Conservation (phyloP, 1,139 yeast genomes). For the Saccharomyces hybrid region DNA sequence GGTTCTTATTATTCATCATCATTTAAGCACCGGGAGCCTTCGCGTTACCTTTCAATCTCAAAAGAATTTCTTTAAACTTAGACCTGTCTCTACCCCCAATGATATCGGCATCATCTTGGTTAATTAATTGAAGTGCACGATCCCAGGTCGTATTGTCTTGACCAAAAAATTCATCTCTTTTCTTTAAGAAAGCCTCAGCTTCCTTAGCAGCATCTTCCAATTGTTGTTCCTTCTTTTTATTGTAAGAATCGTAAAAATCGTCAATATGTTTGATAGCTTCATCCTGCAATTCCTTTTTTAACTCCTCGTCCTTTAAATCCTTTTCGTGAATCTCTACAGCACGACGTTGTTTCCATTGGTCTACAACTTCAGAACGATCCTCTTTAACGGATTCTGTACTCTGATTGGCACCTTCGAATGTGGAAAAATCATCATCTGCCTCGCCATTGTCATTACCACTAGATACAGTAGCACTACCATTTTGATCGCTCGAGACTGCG, state of each 20-base stretch:
- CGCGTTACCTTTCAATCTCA: constrained; percentile 58
- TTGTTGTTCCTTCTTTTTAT: constrained; percentile 70
- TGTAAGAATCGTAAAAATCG: constrained; percentile 90
- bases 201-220: constrained; percentile 56
- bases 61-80: constrained; percentile 59
- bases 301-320: constrained; percentile 63
- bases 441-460: constrained; percentile 21
- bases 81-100: constrained; percentile 56
- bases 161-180: constrained; percentile 69
- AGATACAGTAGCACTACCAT: constrained; percentile 10
- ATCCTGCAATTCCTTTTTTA: constrained; percentile 58
- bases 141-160: constrained; percentile 80
- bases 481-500: constrained; percentile 1
- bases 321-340: constrained; percentile 74
- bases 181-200: constrained; percentile 63
- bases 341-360: constrained; percentile 81
- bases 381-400: constrained; percentile 2
- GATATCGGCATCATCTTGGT: constrained; percentile 35
- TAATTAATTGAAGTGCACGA: constrained; percentile 52
- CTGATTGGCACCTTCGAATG: constrained; percentile 15
- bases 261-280: constrained; percentile 86
- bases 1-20: not conserved
- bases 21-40: constrained; percentile 63
- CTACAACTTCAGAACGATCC: constrained; percentile 50
- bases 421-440: constrained; percentile 31